Percentiles rank a stretch among this genome's conserved stretches.
phyloP scores from a whole-genome alignment of 2,329 filamentous ascomycete species.

The Diaporthe caulivora region DNA sequence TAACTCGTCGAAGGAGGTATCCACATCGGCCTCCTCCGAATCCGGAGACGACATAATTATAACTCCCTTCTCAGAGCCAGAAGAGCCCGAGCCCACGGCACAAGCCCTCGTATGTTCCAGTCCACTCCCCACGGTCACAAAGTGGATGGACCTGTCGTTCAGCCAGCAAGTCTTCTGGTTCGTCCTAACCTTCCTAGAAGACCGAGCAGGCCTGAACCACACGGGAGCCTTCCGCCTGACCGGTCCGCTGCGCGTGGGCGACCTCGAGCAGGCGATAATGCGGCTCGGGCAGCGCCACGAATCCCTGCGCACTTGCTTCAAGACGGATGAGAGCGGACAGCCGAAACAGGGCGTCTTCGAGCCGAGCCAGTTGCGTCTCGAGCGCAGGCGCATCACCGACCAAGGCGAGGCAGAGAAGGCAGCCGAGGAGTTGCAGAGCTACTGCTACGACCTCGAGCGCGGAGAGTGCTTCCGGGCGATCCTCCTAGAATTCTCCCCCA shows the following conservation, averaged over 20 bases:
- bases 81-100: neutral
- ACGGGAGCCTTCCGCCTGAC: conserved; percentile 7
- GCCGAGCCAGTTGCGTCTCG: conserved; percentile 3
- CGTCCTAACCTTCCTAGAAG: conserved; percentile 1
- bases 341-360: neutral
- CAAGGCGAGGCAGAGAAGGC: neutral
- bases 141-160: neutral
- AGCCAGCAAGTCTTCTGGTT: conserved; percentile 18
- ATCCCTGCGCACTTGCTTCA: neutral
- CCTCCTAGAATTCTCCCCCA: neutral
- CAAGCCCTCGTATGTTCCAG: conserved; percentile 1
- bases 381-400: neutral
- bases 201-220: neutral
- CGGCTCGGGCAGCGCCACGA: neutral
- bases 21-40: neutral
- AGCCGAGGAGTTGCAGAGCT: neutral
- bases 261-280: neutral
- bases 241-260: neutral
- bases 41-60: neutral
- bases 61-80: neutral
- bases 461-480: neutral
- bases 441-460: conserved; percentile 12
- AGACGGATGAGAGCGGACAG: neutral
- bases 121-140: neutral
- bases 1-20: neutral